Percentiles rank a stretch among this genome's conserved stretches.
Evolutionary conservation across 306 rosid species (phyloP).

Genomic region (Malus orientalis): DNA sequence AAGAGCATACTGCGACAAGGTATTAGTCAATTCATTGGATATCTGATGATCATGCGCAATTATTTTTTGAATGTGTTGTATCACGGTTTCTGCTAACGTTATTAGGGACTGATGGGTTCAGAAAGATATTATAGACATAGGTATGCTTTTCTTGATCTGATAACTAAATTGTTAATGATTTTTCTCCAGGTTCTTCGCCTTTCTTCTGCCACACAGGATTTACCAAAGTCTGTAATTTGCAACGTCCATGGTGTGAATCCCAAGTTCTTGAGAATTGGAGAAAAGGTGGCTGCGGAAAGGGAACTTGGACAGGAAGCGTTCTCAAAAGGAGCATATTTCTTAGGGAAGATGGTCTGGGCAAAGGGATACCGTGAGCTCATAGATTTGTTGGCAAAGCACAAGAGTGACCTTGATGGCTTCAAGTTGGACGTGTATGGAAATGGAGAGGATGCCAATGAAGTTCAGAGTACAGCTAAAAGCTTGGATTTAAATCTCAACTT

Average conservation of each 20-base stretch:
- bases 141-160: not conserved
- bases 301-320: constrained; percentile 71
- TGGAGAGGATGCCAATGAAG: constrained; percentile 94
- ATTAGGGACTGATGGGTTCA: not conserved
- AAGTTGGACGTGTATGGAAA: constrained; percentile 88
- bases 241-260: constrained; percentile 99
- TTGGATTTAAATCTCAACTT: constrained; percentile 84
- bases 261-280: constrained; percentile 83
- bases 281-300: constrained; percentile 63
- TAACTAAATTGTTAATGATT: constrained; percentile 6
- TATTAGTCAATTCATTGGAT: constrained; percentile 10
- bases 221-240: constrained; percentile 84
- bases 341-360: constrained; percentile 99
- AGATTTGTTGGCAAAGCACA: constrained; percentile 70
- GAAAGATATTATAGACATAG: not conserved
- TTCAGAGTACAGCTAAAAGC: constrained; percentile 69
- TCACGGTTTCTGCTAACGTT: not conserved
- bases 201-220: constrained; percentile 92
- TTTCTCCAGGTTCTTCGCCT: constrained; percentile 86
- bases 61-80: not conserved
- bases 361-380: constrained; percentile 88
- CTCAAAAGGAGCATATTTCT: constrained; percentile 94
- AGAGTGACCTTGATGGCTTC: constrained; percentile 74
- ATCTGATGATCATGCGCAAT: not conserved
- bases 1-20: constrained; percentile 88